phyloP scores from a whole-genome alignment of 176 grass and related monocot genomes.

The Puya raimondii region DNA sequence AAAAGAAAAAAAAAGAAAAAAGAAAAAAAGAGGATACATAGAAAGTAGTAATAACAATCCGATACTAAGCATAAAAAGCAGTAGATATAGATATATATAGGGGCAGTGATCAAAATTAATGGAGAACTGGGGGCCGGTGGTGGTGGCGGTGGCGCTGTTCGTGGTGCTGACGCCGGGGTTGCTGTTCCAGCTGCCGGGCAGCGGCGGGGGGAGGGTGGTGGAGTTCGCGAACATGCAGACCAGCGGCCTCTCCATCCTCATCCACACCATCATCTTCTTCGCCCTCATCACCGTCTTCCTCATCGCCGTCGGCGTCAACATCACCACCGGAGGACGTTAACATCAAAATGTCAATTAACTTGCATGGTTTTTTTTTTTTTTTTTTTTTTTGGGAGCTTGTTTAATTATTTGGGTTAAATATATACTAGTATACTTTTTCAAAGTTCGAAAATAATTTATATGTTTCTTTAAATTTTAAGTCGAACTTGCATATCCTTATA shows the following conservation, averaged over 20 bases:
- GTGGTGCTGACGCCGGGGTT: too few species aligned
- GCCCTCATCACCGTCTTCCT: slow-evolving; percentile 63
- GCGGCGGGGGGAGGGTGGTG: slow-evolving; percentile 37
- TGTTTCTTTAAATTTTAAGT: neutral
- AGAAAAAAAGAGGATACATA: too few species aligned
- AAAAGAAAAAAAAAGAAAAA: too few species aligned
- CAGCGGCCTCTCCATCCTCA: slow-evolving; percentile 45
- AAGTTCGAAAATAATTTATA: neutral
- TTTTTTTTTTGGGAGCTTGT: too few species aligned
- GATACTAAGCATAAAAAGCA: too few species aligned
- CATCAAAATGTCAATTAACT: neutral
- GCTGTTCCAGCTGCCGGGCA: slow-evolving; percentile 1
- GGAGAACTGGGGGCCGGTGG: too few species aligned
- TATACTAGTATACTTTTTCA: neutral
- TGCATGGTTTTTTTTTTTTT: slow-evolving; percentile 9
- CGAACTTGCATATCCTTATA: neutral
- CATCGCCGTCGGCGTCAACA: slow-evolving; percentile 57
- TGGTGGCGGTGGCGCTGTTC: too few species aligned
- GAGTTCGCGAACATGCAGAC: slow-evolving; percentile 71
- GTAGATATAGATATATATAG: too few species aligned
- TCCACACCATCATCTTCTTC: slow-evolving; percentile 61
- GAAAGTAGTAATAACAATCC: too few species aligned
- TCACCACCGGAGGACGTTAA: slow-evolving; percentile 29
- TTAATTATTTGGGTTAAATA: neutral
- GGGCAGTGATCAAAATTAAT: too few species aligned